These are phyloP conservation scores for Auxenochlorella pyrenoidosa DNA, from an alignment of 139 green algal species.

Conservation along the genomic window DNA sequence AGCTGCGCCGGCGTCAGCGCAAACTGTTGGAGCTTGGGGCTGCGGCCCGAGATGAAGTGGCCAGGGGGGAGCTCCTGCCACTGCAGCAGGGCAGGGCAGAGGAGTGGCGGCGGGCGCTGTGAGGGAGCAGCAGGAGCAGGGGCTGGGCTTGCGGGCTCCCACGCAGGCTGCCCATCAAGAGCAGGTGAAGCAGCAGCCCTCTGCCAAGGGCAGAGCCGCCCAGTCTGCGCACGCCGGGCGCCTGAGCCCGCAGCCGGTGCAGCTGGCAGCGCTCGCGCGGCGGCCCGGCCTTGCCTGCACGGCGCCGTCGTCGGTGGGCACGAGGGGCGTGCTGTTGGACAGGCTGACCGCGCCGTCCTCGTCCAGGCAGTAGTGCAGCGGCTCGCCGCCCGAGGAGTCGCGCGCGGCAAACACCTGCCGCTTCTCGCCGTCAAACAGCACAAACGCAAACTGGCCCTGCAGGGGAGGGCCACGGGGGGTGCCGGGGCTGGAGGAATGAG, in stretches of 20 bases:
- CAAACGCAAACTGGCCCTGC: constrained; percentile 82
- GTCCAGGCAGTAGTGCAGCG: constrained; percentile 65
- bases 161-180: not conserved
- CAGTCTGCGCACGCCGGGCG: no score
- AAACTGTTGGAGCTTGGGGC: constrained; percentile 72
- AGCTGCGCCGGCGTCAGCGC: constrained; percentile 77
- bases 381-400: constrained; percentile 40
- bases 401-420: constrained; percentile 72
- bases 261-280: not conserved
- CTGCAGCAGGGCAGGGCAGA: constrained; percentile 19
- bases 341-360: constrained; percentile 62
- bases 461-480: not conserved
- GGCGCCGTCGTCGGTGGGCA: constrained; percentile 32
- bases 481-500: no score
- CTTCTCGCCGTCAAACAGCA: constrained; percentile 69
- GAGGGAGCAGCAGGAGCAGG: not conserved
- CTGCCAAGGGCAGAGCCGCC: no score
- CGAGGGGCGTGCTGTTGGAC: constrained; percentile 44
- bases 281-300: not conserved
- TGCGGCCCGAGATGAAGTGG: constrained; percentile 62
- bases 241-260: not conserved
- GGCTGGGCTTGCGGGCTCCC: not conserved
- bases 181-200: no score
- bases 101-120: no score
- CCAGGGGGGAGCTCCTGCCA: constrained; percentile 77